Conservation (phyloP, 2,329 filamentous ascomycete species). For the Arthrobotrys megalospora region DNA sequence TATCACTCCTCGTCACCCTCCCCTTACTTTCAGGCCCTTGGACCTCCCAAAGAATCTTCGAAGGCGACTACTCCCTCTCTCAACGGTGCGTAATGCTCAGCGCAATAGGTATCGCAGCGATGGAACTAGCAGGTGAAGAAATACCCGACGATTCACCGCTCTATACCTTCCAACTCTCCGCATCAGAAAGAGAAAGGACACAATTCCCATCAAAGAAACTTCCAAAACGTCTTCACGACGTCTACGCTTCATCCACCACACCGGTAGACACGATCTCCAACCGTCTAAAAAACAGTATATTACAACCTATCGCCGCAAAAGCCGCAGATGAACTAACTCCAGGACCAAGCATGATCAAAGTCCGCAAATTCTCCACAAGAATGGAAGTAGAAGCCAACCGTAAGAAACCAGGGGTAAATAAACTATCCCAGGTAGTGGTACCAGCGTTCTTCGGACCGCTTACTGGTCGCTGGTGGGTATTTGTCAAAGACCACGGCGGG, state of each 20-base stretch:
- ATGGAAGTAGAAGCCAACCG: slow-evolving; percentile 74
- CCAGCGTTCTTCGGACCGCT: slow-evolving; percentile 89
- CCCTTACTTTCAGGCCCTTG: slow-evolving; percentile 84
- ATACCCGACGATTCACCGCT: slow-evolving; percentile 70
- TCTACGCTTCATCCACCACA: slow-evolving; percentile 72
- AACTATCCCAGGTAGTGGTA: slow-evolving; percentile 79
- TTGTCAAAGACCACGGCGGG: slow-evolving; percentile 72
- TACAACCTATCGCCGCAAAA: slow-evolving; percentile 84
- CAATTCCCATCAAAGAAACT: slow-evolving; percentile 86
- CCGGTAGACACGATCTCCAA: slow-evolving; percentile 79
- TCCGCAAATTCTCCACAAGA: slow-evolving; percentile 87
- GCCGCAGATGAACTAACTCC: slow-evolving; percentile 81
- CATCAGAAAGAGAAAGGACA: slow-evolving; percentile 67
- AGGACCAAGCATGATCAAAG: slow-evolving; percentile 87
- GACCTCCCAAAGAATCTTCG: slow-evolving; percentile 88
- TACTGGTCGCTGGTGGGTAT: slow-evolving; percentile 82
- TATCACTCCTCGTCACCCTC: slow-evolving; percentile 83
- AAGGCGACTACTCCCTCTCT: slow-evolving; percentile 89
- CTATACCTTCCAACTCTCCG: slow-evolving; percentile 70
- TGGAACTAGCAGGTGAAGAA: slow-evolving; percentile 86
- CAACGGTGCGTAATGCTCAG: slow-evolving; percentile 87
- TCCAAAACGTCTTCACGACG: slow-evolving; percentile 78
- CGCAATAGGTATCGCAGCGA: slow-evolving; percentile 83
- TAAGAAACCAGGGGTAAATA: slow-evolving; percentile 65
- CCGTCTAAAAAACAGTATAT: slow-evolving; percentile 78